Evolutionary conservation across 768 basidiomycete genomes (phyloP), one percentile per base, ranked within the genome.

Genomic region (Termitomyces sp.): DNA sequence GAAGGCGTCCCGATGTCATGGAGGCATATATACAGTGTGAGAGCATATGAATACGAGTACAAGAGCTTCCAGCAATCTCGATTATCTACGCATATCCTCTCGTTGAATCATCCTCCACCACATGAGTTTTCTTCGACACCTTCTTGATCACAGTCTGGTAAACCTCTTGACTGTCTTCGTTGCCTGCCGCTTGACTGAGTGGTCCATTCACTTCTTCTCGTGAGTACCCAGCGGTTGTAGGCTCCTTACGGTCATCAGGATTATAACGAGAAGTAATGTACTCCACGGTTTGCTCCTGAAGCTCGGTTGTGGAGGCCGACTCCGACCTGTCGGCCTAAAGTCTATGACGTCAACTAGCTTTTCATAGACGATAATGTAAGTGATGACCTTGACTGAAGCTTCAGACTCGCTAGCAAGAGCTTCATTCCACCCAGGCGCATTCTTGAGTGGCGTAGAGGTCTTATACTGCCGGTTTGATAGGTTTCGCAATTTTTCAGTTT

Each of bases 381-480:
- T 11, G 24, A 24, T 51, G 51, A 83, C 88, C 81, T 90, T 90
- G 50, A 89, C 76, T 18, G 75, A 72, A 4, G 89, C 89, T 71
- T 90, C 89, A 2, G 89, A 89, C 12, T 78, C 63, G 58, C 79
- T 81, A 0, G 89, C 89, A 13, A 90, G 79, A 28, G 72, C 70
- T 65, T 90, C 89, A 63, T 89, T 89, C 89, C 89, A 90, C 1
- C 88, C 89, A 3, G 87, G 88, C 0, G 88, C 86, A 63, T 82
- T 69, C 12, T 78, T 65, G 58, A 81, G 79, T 11, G 83, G 79
- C 1, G 84, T 78, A 2, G 82, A 79, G 1, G 78, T 82, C 62
- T 74, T 74, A 67, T 82, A 75, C 35, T 84, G 79, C 4, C 69
- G 68, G 7, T 74, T 73, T 22, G 76, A 67, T 44, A 84, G 70